Base-by-base conservation (phyloP, 805 yeast species). In the Alloascoidea hylecoeti region DNA sequence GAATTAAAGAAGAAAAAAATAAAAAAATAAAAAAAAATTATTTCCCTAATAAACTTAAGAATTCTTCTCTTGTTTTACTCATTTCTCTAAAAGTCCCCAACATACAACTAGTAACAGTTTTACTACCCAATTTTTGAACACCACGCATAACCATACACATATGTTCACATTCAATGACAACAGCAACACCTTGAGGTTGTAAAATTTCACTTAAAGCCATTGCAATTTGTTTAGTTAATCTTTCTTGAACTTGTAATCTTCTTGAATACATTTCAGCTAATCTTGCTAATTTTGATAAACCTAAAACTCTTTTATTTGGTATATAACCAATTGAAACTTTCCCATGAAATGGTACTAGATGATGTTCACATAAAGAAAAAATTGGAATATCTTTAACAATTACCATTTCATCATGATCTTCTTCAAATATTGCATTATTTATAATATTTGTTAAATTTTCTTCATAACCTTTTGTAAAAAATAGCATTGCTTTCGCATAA, bases 131-230 rank as follows among this genome's bases (percentile, higher is more conserved):
- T 59, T 92, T 92, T 58, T 92, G 96, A 17, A 92, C 84, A 40
- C 98, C 98, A 54, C 98, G 73, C 56, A 94, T 84, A 17, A 89
- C 97, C 98, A 92, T 92, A 58, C 98, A 92, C 98, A 92, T 92
- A 56, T 92, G 98, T 2, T 89, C 74, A 15, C 96, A 96, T 60
- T 92, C 98, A 51, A 92, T 86, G 17, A 92, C 97, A 33, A 92
- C 98, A 1, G 97, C 98, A 5, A 92, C 98, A 44, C 98, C 98
- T 51, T 88, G 72, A 14, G 98, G 98, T 51, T 81, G 78, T 50
- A 92, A 66, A 42, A 88, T 83, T 52, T 86, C 96, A 55, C 79
- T 75, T 40, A 92, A 61, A 1, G 97, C 96, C 81, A 86, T 83
- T 19, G 98, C 97, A 39, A 92, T 88, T 58, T 92, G 98, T 57